Evolutionary conservation across 2,329 filamentous ascomycete genomes (phyloP), one percentile per base, ranked within the genome.

Genomic region (Verruconis gallopava): DNA sequence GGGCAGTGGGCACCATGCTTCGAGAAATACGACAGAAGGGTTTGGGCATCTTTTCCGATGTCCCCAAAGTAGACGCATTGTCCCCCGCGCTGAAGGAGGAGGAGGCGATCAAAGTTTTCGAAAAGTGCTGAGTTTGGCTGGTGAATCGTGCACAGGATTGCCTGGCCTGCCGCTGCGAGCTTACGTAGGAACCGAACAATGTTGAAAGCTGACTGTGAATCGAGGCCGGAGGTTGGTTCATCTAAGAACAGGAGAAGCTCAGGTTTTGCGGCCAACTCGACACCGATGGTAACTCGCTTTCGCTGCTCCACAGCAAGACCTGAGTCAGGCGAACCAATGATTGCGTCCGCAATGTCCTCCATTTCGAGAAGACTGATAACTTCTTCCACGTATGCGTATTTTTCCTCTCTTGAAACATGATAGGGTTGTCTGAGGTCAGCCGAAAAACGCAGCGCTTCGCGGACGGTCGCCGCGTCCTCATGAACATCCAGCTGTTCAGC

Each of bases 131-230:
- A 82, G 49, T 86, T 89, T 1, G 86, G 85, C 57, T 93, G 86
- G 58, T 93, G 86, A 48, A 93, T 93, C 0, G 86, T 93, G 63
- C 85, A 93, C 3, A 93, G 71, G 50, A 93, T 85, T 6, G 85
- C 85, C 56, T 93, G 86, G 2, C 85, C 86, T 2, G 81, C 81
- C n/a, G 72, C 68, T 38, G 81, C 77, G 4, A 85, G 71, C 62
- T 85, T 85, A 52, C 75, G 76, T n/a, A 86, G 65, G 66, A 85
- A 83, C 22, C 79, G 77, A 19, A 84, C 77, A 49, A 85, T 85
- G 59, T 83, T 83, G 65, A 79, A 85, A 14, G 81, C 79, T 44
- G 72, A 77, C 56, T 83, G 77, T 21, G 71, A 76, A 54, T 83
- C 79, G 1, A 88, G 73, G 43, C 82, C 82, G 2, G 76, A 81